phyloP scores from a whole-genome alignment of 2,329 filamentous ascomycete genomes.

The Rhexocercosporidium sp. region DNA sequence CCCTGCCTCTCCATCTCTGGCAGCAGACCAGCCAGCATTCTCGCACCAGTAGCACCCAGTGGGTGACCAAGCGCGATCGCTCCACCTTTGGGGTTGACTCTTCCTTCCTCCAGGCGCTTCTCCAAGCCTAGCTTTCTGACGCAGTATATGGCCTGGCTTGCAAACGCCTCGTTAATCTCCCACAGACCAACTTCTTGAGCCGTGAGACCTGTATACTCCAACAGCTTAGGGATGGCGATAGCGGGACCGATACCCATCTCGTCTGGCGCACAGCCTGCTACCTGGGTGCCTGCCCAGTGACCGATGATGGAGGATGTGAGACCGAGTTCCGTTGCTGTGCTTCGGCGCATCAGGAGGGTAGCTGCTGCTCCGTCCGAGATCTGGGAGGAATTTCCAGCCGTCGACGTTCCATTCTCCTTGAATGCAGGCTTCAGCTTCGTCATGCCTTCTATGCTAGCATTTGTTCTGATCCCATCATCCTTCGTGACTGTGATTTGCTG shows the following conservation, averaged over 20 bases:
- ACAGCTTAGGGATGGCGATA: constrained; percentile 80
- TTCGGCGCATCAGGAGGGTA: constrained; percentile 82
- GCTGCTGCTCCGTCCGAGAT: constrained; percentile 89
- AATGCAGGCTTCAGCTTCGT: constrained; percentile 87
- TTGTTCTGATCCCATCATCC: constrained; percentile 83
- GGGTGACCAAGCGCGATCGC: constrained; percentile 95
- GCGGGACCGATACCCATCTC: constrained; percentile 95
- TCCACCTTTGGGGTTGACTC: constrained; percentile 90
- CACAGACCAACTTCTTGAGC: constrained; percentile 78
- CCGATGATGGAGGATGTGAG: constrained; percentile 74
- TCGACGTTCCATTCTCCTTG: constrained; percentile 73
- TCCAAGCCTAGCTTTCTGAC: constrained; percentile 72
- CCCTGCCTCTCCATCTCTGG: constrained; percentile 68
- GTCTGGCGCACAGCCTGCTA: constrained; percentile 81
- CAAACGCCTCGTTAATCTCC: constrained; percentile 91
- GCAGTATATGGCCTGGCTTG: constrained; percentile 71
- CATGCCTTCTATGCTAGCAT: constrained; percentile 71
- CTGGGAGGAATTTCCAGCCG: constrained; percentile 86
- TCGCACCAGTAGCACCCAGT: constrained; percentile 83
- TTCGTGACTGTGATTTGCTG: constrained; percentile 70
- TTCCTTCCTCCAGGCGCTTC: constrained; percentile 63
- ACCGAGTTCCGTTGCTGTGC: constrained; percentile 75
- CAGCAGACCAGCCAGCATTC: constrained; percentile 73
- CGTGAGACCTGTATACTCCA: constrained; percentile 69
- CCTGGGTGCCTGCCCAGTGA: constrained; percentile 78